A percentile compares a stretch with the other conserved stretches of the same genome.
Conservation (phyloP, 1,284 basidiomycete species). For the Trichosporon coremiiforme region DNA sequence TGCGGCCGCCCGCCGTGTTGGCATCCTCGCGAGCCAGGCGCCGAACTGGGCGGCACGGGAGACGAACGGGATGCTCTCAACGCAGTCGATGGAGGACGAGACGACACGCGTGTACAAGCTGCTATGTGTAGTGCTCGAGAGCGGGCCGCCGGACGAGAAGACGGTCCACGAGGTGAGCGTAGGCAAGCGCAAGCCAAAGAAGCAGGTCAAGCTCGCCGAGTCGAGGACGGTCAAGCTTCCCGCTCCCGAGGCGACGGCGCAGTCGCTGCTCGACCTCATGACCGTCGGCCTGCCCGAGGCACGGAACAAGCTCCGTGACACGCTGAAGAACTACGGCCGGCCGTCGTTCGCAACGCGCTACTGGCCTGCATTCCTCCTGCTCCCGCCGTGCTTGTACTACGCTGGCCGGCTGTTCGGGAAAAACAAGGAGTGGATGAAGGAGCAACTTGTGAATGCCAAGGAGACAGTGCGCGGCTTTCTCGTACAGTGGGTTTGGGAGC, state of each 20-base stretch:
- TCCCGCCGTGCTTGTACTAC: slow-evolving; percentile 47
- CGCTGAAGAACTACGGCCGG: slow-evolving; percentile 41
- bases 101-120: slow-evolving; percentile 46
- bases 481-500: slow-evolving; percentile 82
- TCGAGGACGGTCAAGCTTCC: not conserved
- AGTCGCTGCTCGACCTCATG: slow-evolving; percentile 43
- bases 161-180: not conserved
- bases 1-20: slow-evolving; percentile 42
- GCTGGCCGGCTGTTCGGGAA: slow-evolving; percentile 34
- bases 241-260: slow-evolving; percentile 29
- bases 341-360: slow-evolving; percentile 50
- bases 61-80: slow-evolving; percentile 1
- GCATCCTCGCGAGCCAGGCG: slow-evolving; percentile 48
- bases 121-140: slow-evolving; percentile 46
- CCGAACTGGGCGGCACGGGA: slow-evolving; percentile 41
- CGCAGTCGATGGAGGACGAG: slow-evolving; percentile 40
- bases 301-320: slow-evolving; percentile 28
- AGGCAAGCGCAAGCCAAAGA: slow-evolving; percentile 14
- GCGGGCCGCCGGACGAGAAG: slow-evolving; percentile 23
- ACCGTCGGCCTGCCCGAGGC: slow-evolving; percentile 42
- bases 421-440: slow-evolving; percentile 55
- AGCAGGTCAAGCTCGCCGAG: slow-evolving; percentile 17
- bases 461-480: slow-evolving; percentile 77
- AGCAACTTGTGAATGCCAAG: slow-evolving; percentile 65
- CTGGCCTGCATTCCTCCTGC: slow-evolving; percentile 56